Conservation (phyloP, 2,329 filamentous ascomycete genomes). For the Exophiala viscosa region DNA sequence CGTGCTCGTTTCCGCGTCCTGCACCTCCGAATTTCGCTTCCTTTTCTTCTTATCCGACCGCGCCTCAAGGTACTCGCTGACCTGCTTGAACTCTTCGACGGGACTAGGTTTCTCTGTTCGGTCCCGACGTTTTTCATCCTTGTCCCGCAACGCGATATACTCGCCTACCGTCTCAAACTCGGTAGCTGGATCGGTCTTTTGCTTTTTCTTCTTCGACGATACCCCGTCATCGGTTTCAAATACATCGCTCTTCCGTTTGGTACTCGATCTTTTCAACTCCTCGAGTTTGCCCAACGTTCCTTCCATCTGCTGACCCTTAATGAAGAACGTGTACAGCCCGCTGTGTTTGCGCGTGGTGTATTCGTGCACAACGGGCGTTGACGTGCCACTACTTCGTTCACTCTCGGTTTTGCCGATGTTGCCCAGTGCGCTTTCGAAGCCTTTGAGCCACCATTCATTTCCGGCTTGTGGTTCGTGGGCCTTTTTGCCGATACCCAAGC, state of each 20-base stretch:
- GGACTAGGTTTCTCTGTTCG: conserved; percentile 13
- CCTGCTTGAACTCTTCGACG: conserved; percentile 23
- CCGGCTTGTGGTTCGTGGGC: conserved; percentile 59
- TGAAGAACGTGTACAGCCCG: conserved; percentile 79
- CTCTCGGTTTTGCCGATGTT: conserved; percentile 54
- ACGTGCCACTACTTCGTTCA: conserved; percentile 55
- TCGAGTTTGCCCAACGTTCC: conserved; percentile 58
- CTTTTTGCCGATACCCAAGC: conserved; percentile 74
- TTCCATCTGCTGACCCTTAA: conserved; percentile 71
- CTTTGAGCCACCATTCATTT: conserved; percentile 96
- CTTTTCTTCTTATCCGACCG: conserved; percentile 13
- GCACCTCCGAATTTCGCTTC: conserved; percentile 4
- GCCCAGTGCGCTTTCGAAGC: conserved; percentile 80
- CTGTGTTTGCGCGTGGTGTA: conserved; percentile 40
- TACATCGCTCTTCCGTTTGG: conserved; percentile 26
- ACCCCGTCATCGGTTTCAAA: conserved; percentile 1
- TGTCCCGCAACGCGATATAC: conserved; percentile 19
- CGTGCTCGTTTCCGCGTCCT: background rate
- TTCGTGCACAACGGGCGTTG: conserved; percentile 45
- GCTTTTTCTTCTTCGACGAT: conserved; percentile 7
- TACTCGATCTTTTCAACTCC: conserved; percentile 21
- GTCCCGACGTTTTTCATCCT: conserved; percentile 16
- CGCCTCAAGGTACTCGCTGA: conserved; percentile 23
- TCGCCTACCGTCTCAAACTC: conserved; percentile 20
- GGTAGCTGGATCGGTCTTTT: conserved; percentile 2